These are phyloP conservation scores for Globisporangium takayamanum DNA, from an alignment of 352 stramenopile genomes.

Conservation along the genomic window DNA sequence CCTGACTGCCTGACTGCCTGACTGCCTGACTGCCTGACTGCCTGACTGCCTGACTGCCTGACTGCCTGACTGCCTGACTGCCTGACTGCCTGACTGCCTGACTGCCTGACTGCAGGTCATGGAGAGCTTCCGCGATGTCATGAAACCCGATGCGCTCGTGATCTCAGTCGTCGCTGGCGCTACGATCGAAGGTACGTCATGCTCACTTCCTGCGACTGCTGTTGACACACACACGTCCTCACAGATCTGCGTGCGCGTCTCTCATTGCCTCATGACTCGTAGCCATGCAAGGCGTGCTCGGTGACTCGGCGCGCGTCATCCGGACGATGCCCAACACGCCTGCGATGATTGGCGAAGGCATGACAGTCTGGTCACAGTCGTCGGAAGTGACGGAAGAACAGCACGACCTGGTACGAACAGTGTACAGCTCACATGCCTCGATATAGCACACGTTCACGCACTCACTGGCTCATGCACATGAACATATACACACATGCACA, in stretches of 20 bases:
- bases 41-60: no score
- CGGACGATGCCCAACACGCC: constrained; percentile 96
- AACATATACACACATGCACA: constrained; percentile 8
- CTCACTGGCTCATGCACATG: not conserved
- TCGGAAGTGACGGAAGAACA: constrained; percentile 70
- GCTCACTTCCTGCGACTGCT: not conserved
- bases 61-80: no score
- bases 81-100: not conserved
- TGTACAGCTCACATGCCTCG: constrained; percentile 6
- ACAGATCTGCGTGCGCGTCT: not conserved
- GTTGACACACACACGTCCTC: not conserved
- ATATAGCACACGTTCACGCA: not conserved
- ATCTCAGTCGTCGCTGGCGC: constrained; percentile 83
- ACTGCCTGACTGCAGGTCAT: constrained; percentile 31
- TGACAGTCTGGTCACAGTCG: constrained; percentile 91
- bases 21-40: no score
- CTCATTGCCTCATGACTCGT: not conserved
- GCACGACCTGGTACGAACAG: constrained; percentile 37
- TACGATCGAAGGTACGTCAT: constrained; percentile 50
- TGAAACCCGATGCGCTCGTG: constrained; percentile 57
- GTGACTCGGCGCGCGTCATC: constrained; percentile 76
- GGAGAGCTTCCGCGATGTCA: constrained; percentile 46
- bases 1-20: no score
- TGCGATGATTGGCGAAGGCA: constrained; percentile 91
- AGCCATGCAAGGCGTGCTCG: constrained; percentile 50